Base-by-base conservation (phyloP, 176 grass and related monocot genomes). In the Bolboschoenus planiculmis region DNA sequence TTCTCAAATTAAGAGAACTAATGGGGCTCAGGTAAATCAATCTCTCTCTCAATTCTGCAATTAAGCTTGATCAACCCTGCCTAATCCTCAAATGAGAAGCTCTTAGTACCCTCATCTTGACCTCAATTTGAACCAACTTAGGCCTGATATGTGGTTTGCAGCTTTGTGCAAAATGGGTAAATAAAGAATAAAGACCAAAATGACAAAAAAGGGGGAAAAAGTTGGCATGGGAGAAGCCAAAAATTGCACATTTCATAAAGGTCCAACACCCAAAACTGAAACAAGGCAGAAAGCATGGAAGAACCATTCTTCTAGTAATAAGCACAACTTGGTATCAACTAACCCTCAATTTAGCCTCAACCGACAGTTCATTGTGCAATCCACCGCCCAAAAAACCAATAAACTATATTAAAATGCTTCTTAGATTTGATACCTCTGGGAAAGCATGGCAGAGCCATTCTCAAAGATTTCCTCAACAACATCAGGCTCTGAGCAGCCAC, bases 401-500 rank as follows among this genome's bases (percentile, higher is more conserved):
- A 26, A 13, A 15, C 23, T 68, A 68, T 21, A 84, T 72, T 84
- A 23, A 24, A 57, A 57, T 70, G 14, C 29, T 58, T 55, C 48
- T 74, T 57, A 43, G 53, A 61, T 29, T 79, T 79, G 55, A 18
- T 9, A 84, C 87, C 87, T 86, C 56, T 83, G 36, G 13, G 84
- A 51, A 34, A 89, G 87, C 56, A 86, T 33, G 53, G 87, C 83
- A 3, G 87, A 89, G 42, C 87, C 87, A 57, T 89, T 84, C 47
- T 89, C 87, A 48, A 86, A 89, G 27, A 89, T 89, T 83, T 89
- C 87, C 68, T 89, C 87, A 4, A 89, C 84, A 37, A 83, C 84
- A 44, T 85, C 84, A 50, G 78, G 83, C 53, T 94, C 92, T 60
- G 85, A 89, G 83, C 90, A 92, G 56, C 87, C 88, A 64, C 90